These are phyloP conservation scores for Babesia bigemina DNA, from an alignment of 169 alveolate species.

Conservation along the genomic window DNA sequence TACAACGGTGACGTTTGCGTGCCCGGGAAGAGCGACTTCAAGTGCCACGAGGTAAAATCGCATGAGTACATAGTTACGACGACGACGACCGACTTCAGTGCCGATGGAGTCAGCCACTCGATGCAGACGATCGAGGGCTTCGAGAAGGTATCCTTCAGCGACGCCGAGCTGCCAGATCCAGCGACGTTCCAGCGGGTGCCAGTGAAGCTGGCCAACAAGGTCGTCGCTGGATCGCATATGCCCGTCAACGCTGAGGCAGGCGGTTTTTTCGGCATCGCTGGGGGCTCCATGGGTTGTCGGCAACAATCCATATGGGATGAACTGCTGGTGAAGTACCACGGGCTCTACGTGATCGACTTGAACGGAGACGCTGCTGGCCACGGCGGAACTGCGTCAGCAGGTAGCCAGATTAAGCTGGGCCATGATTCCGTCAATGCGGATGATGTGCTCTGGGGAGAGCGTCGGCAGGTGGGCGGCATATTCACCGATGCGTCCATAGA, in stretches of 20 bases:
- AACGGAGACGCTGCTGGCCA: constrained; percentile 10
- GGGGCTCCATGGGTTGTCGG: constrained; percentile 42
- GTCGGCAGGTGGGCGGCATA: constrained; percentile 76
- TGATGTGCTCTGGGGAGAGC: constrained; percentile 73
- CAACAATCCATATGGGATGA: constrained; percentile 31
- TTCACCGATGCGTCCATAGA: constrained; percentile 71
- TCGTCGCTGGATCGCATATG: background rate
- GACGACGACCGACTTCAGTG: constrained; percentile 27
- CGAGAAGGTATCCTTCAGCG: constrained; percentile 15
- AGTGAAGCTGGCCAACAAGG: constrained; percentile 36
- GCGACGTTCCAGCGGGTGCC: constrained; percentile 29
- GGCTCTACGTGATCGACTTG: constrained; percentile 47
- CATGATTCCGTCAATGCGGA: background rate
- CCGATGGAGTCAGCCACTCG: constrained; percentile 23
- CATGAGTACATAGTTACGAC: constrained; percentile 46
- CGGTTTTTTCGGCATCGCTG: constrained; percentile 60
- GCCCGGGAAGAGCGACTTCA: constrained; percentile 62
- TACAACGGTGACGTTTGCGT: constrained; percentile 58
- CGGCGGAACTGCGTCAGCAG: background rate
- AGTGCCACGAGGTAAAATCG: constrained; percentile 58
- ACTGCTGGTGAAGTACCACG: constrained; percentile 22
- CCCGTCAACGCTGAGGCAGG: constrained; percentile 4
- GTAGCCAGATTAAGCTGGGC: constrained; percentile 17
- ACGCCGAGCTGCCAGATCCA: background rate
- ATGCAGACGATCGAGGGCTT: constrained; percentile 56